Evolutionary conservation across 2,329 filamentous ascomycete species (phyloP), one percentile per base, ranked within the genome.

Genomic region (Pseudogymnoascus sp.): DNA sequence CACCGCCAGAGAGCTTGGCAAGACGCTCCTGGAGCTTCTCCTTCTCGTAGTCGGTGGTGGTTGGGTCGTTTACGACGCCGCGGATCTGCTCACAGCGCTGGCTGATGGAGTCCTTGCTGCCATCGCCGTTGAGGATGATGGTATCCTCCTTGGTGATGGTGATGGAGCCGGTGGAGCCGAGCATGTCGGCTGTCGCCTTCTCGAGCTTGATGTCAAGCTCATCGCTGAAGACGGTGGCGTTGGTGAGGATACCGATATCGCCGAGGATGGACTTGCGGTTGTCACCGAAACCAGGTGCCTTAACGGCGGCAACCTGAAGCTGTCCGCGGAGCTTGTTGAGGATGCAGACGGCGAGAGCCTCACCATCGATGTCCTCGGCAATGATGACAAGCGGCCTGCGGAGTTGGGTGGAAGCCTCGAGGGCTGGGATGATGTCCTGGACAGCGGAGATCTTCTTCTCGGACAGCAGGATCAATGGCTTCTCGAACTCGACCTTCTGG

Each of bases 381-480:
- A 99, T 96, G 81, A 99, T 99, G 76, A 99, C 88, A 61, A 99
- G 89, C 68, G 95, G 95, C 69, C 95, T 90, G 78, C 95, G 93
- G 76, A 91, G 85, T 79, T 96, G 92, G 72, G 95, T 96, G 65
- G 95, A 97, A 70, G 91, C 91, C 83, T 99, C 95, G 64, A 99
- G 91, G 68, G 95, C 92, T 68, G 95, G 95, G 74, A 99, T 93
- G 75, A 99, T 97, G 79, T 99, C 95, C 82, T 97, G 93, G 65
- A 97, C 95, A 65, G 93, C 91, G 61, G 95, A 99, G 79, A 99
- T 99, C 88, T 99, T 99, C 90, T 97, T 97, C 87, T 99, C 95
- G 7, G 95, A 97, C 63, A 99, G 90, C 61, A 99, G 90, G 77
- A 99, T 95, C 75, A 99, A 81, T 69, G 95, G 95, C 86, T 99